Base-by-base conservation (phyloP, 1,139 yeast species). In the Fermentozyma sake region DNA sequence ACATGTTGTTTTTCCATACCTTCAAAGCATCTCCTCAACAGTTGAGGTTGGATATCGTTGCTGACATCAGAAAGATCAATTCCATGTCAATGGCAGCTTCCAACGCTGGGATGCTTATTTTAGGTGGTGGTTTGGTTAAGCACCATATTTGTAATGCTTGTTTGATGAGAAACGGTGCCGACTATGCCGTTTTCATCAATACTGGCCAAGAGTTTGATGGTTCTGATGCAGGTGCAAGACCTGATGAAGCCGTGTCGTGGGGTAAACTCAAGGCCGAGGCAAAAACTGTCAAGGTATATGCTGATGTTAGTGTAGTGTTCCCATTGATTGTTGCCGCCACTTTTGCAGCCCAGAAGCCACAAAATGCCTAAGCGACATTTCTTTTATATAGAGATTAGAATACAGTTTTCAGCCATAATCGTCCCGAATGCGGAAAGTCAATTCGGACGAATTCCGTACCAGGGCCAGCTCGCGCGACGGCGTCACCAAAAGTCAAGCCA, bases 171-270 rank as follows among this genome's bases (percentile, higher is more conserved):
- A 93, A 91, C 48, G 99, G 99, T 44, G 98, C 99, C 13, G 99
- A 91, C 55, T 86, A 79, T 51, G 97, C 98, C 3, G 96, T 91
- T 12, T 91, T 76, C 58, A 89, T 91, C 55, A 93, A 93, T 59
- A 91, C 99, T 9, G 98, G 96, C 22, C 98, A 91, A 61, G 99
- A 91, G 55, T 93, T 87, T 50, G 99, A 91, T 51, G 98, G 98
- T 28, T 85, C 96, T 10, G 99, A 91, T 56, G 97, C 98, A 11
- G 99, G 99, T 39, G 99, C 99, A 5, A 76, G 98, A 52, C 97
- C 98, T 1, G 98, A 93, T 54, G 99, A 91, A 61, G 98, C 98
- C 15, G 82, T 91, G 30, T 83, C 95, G 25, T 91, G 99, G 99
- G 99, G 99, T 38, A 91, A 91, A 59, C 91, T 91, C 58, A 86